Evolutionary conservation across 352 stramenopile species (phyloP), one percentile per base, ranked within the genome.

Genomic region (Phytophthora nicotianae): DNA sequence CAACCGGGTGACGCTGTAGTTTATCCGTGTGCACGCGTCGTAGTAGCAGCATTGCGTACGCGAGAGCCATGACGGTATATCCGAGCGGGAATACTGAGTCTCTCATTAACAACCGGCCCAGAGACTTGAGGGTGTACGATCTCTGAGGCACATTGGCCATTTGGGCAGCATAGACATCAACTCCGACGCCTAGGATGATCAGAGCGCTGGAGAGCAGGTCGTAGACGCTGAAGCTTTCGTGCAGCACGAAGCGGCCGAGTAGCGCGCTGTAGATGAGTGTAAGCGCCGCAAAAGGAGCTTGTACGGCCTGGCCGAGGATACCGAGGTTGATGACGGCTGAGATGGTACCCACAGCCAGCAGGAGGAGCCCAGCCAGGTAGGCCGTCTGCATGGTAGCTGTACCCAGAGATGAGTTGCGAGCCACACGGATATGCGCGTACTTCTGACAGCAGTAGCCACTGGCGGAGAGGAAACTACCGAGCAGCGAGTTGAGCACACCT

Each of bases 401-500:
- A 41, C 83, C 81, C 5, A 88, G 68, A 40, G 79, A 55, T n/a
- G 78, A 63, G 19, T 79, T 60, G 42, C 56, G 56, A 40, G 86
- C 68, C 45, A 90, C 76, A 48, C 77, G 78, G 26, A 77, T 72
- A 55, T 93, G 83, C 19, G 83, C 81, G 41, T 73, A 81, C 49
- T 93, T 93, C 52, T 93, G 83, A 50, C 83, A 93, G 65, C 81
- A 93, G 48, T 93, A 93, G 57, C 83, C 83, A 32, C 83, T 91
- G 37, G 83, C 83, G 3, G 81, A 90, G 38, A 93, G 67, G 42
- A 91, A 93, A 27, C 79, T 89, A 19, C 83, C 83, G 11, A 93
- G 65, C 41, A 93, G 51, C 40, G 81, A 90, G 67, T 91, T 93
- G 52, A 91, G 52, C 40, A 93, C 76, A 26, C 83, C 81, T 0